Evolutionary conservation across 2,329 filamentous ascomycete species (phyloP).

Genomic region (Pyricularia grisea): DNA sequence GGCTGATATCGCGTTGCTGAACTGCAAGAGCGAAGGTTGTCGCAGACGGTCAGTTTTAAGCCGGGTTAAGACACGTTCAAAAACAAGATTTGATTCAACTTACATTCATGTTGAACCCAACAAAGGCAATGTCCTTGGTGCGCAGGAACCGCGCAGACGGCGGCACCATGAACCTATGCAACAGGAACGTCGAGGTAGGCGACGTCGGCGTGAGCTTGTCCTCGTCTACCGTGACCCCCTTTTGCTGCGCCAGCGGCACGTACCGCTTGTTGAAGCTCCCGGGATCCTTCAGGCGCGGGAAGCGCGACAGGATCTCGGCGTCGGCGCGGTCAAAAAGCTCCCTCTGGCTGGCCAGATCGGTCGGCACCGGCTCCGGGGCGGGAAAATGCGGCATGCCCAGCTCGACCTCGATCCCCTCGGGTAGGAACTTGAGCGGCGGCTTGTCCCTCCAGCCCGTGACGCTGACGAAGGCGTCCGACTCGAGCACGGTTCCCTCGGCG

Average conservation of each 20-base stretch:
- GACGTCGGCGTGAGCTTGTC: conserved; percentile 25
- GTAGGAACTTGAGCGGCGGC: conserved; percentile 42
- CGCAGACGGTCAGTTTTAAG: not conserved
- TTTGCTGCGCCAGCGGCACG: conserved; percentile 26
- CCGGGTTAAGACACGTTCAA: no score
- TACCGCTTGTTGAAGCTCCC: conserved; percentile 37
- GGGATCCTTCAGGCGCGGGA: conserved; percentile 42
- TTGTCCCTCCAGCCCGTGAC: conserved; percentile 50
- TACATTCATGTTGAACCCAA: conserved; percentile 29
- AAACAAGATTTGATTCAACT: not conserved
- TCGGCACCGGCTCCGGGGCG: conserved; percentile 10
- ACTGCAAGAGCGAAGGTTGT: not conserved
- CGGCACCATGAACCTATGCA: conserved; percentile 38
- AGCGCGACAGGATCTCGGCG: conserved; percentile 39
- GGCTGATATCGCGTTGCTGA: conserved; percentile 24
- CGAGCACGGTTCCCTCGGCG: conserved; percentile 33
- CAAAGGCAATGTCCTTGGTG: conserved; percentile 33
- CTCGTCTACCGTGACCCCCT: conserved; percentile 24
- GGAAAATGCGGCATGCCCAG: conserved; percentile 37
- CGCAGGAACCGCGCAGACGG: conserved; percentile 25
- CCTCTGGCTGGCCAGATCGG: conserved; percentile 23
- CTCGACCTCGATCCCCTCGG: conserved; percentile 32
- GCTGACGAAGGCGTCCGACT: conserved; percentile 42
- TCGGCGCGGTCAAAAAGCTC: conserved; percentile 34
- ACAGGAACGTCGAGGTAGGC: conserved; percentile 6